A percentile compares a stretch with the other conserved stretches of the same genome.
Evolutionary conservation across 2,329 filamentous ascomycete genomes (phyloP).

Genomic region (Cladophialophora immunda): DNA sequence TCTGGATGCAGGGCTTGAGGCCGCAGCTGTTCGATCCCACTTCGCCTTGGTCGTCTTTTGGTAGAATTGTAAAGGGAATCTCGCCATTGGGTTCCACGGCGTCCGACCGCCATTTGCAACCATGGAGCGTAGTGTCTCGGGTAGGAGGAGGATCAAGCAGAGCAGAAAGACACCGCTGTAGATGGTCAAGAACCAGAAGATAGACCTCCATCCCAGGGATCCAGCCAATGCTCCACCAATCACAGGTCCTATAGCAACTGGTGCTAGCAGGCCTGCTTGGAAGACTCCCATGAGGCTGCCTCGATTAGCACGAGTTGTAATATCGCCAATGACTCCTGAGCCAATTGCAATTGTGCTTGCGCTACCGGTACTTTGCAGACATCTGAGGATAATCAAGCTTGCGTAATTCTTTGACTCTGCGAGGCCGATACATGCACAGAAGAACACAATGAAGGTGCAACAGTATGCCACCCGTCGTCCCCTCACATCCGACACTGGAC

Average conservation of each 20-base stretch:
- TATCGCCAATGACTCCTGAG: slow-evolving; percentile 51
- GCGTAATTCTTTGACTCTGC: slow-evolving; percentile 51
- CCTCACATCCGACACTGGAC: too few species aligned
- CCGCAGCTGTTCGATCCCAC: too few species aligned
- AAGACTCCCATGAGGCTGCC: slow-evolving; percentile 54
- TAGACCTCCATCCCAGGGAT: slow-evolving; percentile 60
- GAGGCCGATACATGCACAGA: slow-evolving; percentile 53
- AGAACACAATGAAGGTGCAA: slow-evolving; percentile 56
- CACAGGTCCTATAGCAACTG: slow-evolving; percentile 56
- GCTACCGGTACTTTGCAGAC: slow-evolving; percentile 46
- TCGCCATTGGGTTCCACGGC: too few species aligned
- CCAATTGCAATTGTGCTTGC: slow-evolving; percentile 53
- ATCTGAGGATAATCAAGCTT: slow-evolving; percentile 50
- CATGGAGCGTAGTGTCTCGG: slow-evolving; percentile 49
- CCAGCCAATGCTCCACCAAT: slow-evolving; percentile 52
- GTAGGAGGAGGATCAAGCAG: slow-evolving; percentile 45
- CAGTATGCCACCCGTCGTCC: too few species aligned
- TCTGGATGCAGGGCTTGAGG: too few species aligned
- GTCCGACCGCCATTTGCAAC: too few species aligned
- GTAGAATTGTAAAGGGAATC: slow-evolving; percentile 78
- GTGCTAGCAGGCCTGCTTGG: slow-evolving; percentile 49
- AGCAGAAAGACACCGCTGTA: slow-evolving; percentile 48
- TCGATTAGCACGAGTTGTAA: slow-evolving; percentile 49
- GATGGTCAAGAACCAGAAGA: slow-evolving; percentile 66
- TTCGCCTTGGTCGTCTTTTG: too few species aligned